Evolutionary conservation across 129 eudicot genomes (phyloP).

Genomic region (Deinandra increscens): DNA sequence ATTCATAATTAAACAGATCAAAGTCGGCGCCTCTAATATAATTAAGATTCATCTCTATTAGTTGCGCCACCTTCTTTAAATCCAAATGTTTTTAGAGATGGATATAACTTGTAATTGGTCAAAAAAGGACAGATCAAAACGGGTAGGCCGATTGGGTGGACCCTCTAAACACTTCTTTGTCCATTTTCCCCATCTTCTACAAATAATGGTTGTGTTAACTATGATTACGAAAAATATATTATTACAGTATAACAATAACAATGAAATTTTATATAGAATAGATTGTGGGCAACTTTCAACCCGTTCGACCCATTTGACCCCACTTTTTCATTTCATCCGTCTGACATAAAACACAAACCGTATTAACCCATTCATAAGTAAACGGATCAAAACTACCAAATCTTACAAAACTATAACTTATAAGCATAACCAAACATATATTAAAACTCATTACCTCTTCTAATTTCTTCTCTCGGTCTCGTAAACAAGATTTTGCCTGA

Average conservation of each 20-base stretch:
- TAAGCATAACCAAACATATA: conserved; percentile 1
- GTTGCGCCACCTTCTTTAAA: not conserved
- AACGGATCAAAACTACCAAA: not conserved
- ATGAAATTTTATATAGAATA: not conserved
- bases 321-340: not conserved
- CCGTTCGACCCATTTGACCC: not conserved
- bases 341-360: not conserved
- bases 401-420: conserved; percentile 2
- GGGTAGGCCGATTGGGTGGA: not conserved
- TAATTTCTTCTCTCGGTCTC: conserved; percentile 93
- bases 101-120: not conserved
- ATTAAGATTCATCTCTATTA: not conserved
- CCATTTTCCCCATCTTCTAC: not conserved
- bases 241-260: not conserved
- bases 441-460: conserved; percentile 60
- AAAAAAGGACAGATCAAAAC: not conserved
- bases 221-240: not conserved
- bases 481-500: conserved; percentile 80
- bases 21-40: not conserved
- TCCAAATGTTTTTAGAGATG: not conserved
- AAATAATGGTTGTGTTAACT: not conserved
- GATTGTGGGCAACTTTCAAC: conserved; percentile 4
- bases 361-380: conserved; percentile 11
- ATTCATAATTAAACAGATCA: not conserved
- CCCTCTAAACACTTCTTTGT: not conserved